Conservation (phyloP, 495 filamentous ascomycete genomes). For the Xylaria flabelliformis region DNA sequence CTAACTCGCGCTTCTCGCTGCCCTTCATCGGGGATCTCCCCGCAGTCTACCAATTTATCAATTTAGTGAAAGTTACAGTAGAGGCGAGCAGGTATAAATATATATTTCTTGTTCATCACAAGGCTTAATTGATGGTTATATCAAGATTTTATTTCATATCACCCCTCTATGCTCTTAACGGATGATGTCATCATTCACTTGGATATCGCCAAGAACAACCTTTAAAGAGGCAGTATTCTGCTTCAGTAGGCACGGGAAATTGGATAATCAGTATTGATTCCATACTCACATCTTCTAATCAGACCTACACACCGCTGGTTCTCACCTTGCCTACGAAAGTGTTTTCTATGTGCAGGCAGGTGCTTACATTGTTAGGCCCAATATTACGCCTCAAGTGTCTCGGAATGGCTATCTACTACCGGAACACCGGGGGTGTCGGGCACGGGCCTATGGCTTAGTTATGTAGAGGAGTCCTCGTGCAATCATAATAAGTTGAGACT, state of each 20-base stretch:
- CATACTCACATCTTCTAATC: not conserved
- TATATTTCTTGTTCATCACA: not conserved
- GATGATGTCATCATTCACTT: conserved; percentile 2
- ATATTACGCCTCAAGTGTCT: not conserved
- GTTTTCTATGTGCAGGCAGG: not conserved
- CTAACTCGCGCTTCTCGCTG: not conserved
- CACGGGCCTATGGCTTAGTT: no score
- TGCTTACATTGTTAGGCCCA: not conserved
- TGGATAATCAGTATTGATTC: not conserved
- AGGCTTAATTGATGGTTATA: not conserved
- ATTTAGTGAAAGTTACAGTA: not conserved
- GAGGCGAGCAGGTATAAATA: not conserved
- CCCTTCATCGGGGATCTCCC: conserved; percentile 15
- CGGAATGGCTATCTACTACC: no score
- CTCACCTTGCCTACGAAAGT: not conserved
- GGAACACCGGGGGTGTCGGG: no score
- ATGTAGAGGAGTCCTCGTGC: no score
- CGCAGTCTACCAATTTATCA: not conserved
- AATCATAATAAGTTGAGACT: no score
- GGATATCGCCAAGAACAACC: not conserved
- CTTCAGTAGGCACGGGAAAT: not conserved
- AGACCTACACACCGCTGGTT: not conserved
- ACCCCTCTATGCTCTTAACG: not conserved
- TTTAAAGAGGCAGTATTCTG: not conserved
- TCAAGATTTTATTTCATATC: not conserved